Percentiles rank a stretch among this genome's conserved stretches.
phyloP scores from a whole-genome alignment of 108 stramenopile species.

The Cyclotella choctawhatcheeana region DNA sequence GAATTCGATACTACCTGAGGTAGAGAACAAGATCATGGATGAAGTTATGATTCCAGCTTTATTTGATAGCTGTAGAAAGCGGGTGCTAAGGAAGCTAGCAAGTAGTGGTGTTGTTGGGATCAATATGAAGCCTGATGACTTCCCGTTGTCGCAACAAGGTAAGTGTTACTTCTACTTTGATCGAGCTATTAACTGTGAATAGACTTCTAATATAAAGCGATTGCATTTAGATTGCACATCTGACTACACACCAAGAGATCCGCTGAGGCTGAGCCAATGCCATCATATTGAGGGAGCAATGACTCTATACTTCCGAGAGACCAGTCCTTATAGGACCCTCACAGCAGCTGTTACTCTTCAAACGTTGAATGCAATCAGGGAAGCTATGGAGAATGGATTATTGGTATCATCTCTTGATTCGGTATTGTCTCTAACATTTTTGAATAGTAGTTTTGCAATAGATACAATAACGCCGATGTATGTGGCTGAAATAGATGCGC shows the following conservation, averaged over 20 bases:
- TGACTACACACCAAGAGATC: constrained; percentile 18
- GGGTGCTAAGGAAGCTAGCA: neutral
- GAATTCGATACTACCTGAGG: constrained; percentile 14
- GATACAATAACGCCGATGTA: neutral
- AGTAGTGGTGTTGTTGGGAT: constrained; percentile 14
- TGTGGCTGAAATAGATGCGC: too few relatives aligned
- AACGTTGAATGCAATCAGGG: constrained; percentile 26
- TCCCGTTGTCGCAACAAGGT: constrained; percentile 32
- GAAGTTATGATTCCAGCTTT: constrained; percentile 27
- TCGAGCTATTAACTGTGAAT: neutral
- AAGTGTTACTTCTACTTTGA: constrained; percentile 3
- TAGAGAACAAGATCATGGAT: constrained; percentile 20
- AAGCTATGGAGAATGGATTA: constrained; percentile 28
- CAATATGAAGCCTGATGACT: constrained; percentile 30
- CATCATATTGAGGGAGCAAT: constrained; percentile 42
- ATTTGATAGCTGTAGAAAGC: constrained; percentile 19
- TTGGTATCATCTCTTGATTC: constrained; percentile 22
- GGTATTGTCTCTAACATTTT: constrained; percentile 27
- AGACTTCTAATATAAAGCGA: neutral
- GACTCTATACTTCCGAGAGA: constrained; percentile 41
- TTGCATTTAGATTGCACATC: constrained; percentile 25
- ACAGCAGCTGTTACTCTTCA: constrained; percentile 16
- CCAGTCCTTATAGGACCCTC: constrained; percentile 6
- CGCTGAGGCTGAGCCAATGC: constrained; percentile 11
- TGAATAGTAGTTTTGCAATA: constrained; percentile 40